Evolutionary conservation across 768 basidiomycete genomes (phyloP), one percentile per base, ranked within the genome.

Genomic region (Lactarius vividus): DNA sequence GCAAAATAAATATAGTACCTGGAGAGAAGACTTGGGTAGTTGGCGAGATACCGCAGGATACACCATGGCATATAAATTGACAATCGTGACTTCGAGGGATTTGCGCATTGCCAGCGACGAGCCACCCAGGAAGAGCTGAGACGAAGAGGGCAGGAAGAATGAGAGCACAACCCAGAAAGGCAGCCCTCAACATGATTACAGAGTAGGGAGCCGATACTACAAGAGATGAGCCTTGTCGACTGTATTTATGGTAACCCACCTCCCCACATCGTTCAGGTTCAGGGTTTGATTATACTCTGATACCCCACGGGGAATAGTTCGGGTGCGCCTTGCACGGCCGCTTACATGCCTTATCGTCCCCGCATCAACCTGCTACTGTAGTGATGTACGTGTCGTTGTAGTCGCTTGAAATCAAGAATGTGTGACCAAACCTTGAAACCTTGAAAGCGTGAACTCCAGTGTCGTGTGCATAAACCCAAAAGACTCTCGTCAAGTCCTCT

Each of bases 81-180:
- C 37, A 61, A 33, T 53, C 49, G 33, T 10, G 20, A 20, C 13
- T 16, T 8, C 16, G 1, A 55, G 53, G 10, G 6, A 55, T 29
- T 20, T 20, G 53, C 29, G 29, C 28, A 55, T 55, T 8, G 9
- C 10, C 29, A 9, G 53, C 9, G 18, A 29, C 53, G 29, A 20
- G 16, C 8, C 42, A 31, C 15, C 52, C 53, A 13, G 9, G 16
- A 20, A 37, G 2, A 15, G 29, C 13, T 1, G 15, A 28, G 39
- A 15, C 39, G 13, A 62, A 29, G 60, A 61, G 60, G 8, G 16
- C 15, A 29, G 16, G 29, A 55, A 55, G 53, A 4, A 55, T 28
- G 20, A 55, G 53, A 31, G 61, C n/a, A 31, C 28, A 54, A 26
- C 39, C 52, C 53, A 62, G 39, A 40, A 55, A 26, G 28, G 53